Evolutionary conservation across 352 stramenopile genomes (phyloP), one percentile per base, ranked within the genome.

Genomic region (Pythium dissotocum): DNA sequence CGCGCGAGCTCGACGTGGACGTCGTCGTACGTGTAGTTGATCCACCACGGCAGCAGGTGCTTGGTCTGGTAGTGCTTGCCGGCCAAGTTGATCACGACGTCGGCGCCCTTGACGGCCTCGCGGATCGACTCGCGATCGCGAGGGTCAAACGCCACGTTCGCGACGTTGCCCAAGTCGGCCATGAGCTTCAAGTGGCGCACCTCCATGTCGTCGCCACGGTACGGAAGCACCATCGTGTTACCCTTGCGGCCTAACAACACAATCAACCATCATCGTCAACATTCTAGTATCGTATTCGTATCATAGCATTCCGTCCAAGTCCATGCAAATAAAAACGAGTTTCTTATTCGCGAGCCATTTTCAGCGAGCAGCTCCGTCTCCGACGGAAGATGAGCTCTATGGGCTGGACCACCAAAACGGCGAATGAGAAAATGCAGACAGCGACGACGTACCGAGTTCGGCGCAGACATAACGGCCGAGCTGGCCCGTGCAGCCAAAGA

Each of bases 51-150:
- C 44, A 98, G 76, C 3, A 98, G 77, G 75, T 98, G 88, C 80
- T 97, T 98, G 36, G 97, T 99, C 78, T 99, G 94, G 77, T 99
- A 99, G 78, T 98, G 85, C 73, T 99, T 99, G 54, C 97, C 97
- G 58, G 99, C 90, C 12, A 99, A 67, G 79, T 99, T 99, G 72
- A 99, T 94, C 38, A 99, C 97, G 66, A 98, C 82, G 69, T 99
- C 96, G 36, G 90, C 93, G 77, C 96, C 91, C 32, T 89, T 74
- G 44, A 99, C 93, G 1, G 94, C 86, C 42, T 98, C 79, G 44
- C 84, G 78, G 57, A 99, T 98, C 54, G 89, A 97, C 58, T 98
- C 92, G 52, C 88, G 80, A 82, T 99, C 96, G 24, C 93, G 90
- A 26, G 90, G 83, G 69, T 88, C 78, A 73, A 97, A 97, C 40